phyloP scores from a whole-genome alignment of 768 basidiomycete genomes.

The Polyporus arcularius region DNA sequence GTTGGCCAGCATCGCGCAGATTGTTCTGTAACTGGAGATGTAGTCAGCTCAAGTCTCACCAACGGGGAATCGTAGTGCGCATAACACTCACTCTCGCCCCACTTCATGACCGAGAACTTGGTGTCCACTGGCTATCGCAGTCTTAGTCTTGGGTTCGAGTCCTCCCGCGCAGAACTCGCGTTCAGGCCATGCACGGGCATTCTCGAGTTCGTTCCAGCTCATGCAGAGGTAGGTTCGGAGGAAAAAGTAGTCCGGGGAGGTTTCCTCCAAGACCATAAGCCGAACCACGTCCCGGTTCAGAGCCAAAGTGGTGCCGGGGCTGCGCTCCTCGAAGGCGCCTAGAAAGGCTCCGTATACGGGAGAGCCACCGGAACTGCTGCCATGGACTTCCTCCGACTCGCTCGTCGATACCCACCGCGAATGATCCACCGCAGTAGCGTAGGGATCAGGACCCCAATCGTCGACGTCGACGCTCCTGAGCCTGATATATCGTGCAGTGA shows the following conservation, averaged over 20 bases:
- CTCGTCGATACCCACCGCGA: background rate
- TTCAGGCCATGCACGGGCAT: slow-evolving; percentile 2
- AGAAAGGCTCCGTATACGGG: too few relatives aligned
- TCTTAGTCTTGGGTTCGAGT: too few relatives aligned
- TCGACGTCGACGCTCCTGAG: too few relatives aligned
- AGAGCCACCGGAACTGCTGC: too few relatives aligned
- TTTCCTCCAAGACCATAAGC: background rate
- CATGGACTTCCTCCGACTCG: too few relatives aligned
- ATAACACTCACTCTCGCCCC: too few relatives aligned
- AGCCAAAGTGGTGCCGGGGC: background rate
- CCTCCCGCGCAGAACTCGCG: background rate
- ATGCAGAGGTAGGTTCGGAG: slow-evolving; percentile 3
- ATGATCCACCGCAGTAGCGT: background rate
- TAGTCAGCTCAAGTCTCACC: too few relatives aligned
- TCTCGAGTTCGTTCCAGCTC: background rate
- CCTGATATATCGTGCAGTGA: background rate
- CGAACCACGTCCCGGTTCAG: background rate
- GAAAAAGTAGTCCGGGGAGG: background rate
- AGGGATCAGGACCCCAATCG: too few relatives aligned
- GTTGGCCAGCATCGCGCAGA: background rate
- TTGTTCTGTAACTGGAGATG: background rate
- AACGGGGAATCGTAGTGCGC: too few relatives aligned
- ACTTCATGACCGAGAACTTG: too few relatives aligned
- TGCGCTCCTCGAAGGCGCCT: too few relatives aligned
- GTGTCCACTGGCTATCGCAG: too few relatives aligned